These are phyloP conservation scores for Ustilago esculenta DNA, from an alignment of 1,284 basidiomycete species.

Conservation along the genomic window DNA sequence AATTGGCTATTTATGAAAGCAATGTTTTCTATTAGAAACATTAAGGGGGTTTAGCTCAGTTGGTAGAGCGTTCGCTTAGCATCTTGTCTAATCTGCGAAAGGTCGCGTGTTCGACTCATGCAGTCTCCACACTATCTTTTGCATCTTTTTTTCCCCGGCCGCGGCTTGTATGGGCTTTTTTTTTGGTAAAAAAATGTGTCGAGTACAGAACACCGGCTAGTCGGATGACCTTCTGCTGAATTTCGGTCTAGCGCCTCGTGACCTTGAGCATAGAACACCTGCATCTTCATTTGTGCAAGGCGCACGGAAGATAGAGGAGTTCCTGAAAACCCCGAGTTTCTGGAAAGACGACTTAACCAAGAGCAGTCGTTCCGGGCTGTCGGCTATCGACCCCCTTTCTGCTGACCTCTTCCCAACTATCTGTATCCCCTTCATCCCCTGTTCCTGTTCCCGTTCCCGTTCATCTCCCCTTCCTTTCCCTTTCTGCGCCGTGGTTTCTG, in stretches of 20 bases:
- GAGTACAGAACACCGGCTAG: too few relatives aligned
- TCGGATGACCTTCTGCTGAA: constrained; percentile 10
- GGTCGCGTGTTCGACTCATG: constrained; percentile 59
- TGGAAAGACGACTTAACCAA: too few relatives aligned
- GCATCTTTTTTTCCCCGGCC: too few relatives aligned
- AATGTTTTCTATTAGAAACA: not conserved
- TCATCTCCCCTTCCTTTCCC: not conserved
- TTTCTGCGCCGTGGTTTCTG: constrained; percentile 1
- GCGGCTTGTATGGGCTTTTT: not conserved
- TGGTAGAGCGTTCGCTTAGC: constrained; percentile 60
- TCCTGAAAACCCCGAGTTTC: too few relatives aligned
- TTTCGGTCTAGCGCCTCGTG: constrained; percentile 17
- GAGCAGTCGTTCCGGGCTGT: too few relatives aligned
- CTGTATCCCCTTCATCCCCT: not conserved
- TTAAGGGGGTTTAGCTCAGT: constrained; percentile 53
- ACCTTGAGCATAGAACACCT: too few relatives aligned
- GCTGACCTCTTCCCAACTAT: not conserved
- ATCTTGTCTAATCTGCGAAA: constrained; percentile 46
- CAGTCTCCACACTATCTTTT: constrained; percentile 40
- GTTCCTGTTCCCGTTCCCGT: not conserved
- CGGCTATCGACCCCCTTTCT: constrained; percentile 1
- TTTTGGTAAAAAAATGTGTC: not conserved
- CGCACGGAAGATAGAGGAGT: too few relatives aligned
- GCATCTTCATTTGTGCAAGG: too few relatives aligned
- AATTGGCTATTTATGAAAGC: not conserved